Base-by-base conservation (phyloP, 345 rosid species). In the Euclidium syriacum region DNA sequence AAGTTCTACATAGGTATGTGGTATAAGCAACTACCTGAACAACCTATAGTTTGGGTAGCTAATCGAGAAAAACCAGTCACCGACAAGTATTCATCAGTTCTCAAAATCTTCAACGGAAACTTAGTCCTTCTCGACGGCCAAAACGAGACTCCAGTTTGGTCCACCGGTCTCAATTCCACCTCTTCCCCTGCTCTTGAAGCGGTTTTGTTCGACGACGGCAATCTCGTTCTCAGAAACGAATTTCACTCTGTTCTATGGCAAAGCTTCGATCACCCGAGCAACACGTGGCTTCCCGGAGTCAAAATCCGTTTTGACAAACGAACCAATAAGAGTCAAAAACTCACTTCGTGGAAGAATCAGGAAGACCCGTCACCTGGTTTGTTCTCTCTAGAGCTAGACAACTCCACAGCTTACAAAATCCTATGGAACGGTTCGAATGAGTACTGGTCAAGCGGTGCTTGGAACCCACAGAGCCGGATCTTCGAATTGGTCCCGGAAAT, bases 251-350 rank as follows among this genome's bases (percentile, higher is more conserved):
- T 16, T 0, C 63, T 83, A 8, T 91, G 98, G 98, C 84, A 85
- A 78, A 85, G 96, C 68, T 80, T 85, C 42, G 95, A 91, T 44
- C 68, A 78, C 32, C 98, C 85, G 0, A 61, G 78, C 1, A 1
- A 81, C 70, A 86, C 95, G 25, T 88, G 95, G 90, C 90, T 86
- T 2, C 91, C 95, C 2, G 90, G 96, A 7, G 78, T 76, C 3
- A 85, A 76, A 48, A 5, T 91, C 29, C 79, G 80, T 44, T 57
- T 68, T 5, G 62, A 81, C 68, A 88, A 77, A 62, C 63, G 40
- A 33, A 78, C 77, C 14, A 63, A 59, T 0, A 59, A 12, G 23
- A 71, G 61, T 51, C 82, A 75, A 42, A 62, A 40, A 19, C 81
- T 91, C 12, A 63, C 71, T 7, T 90, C 89, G 0, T 90, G 89